phyloP scores from a whole-genome alignment of 2,329 filamentous ascomycete genomes.

The Coleophoma crateriformis region DNA sequence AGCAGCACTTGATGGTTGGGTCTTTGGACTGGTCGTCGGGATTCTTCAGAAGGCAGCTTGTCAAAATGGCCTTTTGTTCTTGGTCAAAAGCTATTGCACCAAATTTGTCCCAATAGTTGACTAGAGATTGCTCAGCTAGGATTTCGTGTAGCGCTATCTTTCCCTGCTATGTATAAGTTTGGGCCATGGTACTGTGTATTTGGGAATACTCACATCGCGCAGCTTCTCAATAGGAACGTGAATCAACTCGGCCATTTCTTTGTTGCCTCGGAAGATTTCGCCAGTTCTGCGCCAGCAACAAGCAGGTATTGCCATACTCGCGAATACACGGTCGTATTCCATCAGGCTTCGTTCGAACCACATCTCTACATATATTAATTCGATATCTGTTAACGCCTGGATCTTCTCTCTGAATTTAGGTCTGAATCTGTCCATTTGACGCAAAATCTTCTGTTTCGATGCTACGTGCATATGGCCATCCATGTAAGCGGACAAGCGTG shows the following conservation, averaged over 20 bases:
- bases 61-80: slow-evolving; percentile 89
- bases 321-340: slow-evolving; percentile 98
- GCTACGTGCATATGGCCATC: slow-evolving; percentile 77
- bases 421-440: slow-evolving; percentile 86
- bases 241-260: slow-evolving; percentile 97
- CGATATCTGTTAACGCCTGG: slow-evolving; percentile 85
- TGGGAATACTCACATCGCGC: slow-evolving; percentile 67
- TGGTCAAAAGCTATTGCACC: slow-evolving; percentile 95
- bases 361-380: slow-evolving; percentile 94
- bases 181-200: background rate
- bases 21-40: slow-evolving; percentile 64
- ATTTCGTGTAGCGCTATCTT: slow-evolving; percentile 95
- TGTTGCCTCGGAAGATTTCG: slow-evolving; percentile 95
- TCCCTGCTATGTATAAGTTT: slow-evolving; percentile 49
- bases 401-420: slow-evolving; percentile 96
- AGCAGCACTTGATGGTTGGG: slow-evolving; percentile 83
- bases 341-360: slow-evolving; percentile 97
- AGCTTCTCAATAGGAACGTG: slow-evolving; percentile 86
- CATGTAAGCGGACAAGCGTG: slow-evolving; percentile 84
- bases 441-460: slow-evolving; percentile 85
- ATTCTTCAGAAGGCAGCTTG: slow-evolving; percentile 85
- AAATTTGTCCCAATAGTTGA: slow-evolving; percentile 99
- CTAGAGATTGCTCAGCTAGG: slow-evolving; percentile 87
- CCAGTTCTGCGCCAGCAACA: slow-evolving; percentile 96
- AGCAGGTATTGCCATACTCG: slow-evolving; percentile 96